phyloP scores from a whole-genome alignment of 495 filamentous ascomycete species.

The Talaromyces ruber region DNA sequence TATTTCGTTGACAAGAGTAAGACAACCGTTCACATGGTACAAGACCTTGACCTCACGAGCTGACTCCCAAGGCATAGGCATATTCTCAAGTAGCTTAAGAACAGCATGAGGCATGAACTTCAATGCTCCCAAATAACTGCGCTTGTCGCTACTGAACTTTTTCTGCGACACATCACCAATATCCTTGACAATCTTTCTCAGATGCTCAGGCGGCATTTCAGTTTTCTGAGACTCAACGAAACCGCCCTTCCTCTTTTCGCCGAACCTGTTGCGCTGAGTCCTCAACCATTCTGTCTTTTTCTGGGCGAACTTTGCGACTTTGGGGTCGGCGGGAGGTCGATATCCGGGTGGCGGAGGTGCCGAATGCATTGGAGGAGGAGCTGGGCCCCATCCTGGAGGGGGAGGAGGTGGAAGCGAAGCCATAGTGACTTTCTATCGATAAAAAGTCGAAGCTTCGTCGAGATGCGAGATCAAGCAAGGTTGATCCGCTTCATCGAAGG shows the following conservation, averaged over 20 bases:
- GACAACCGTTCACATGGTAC: conserved; percentile 96
- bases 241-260: conserved; percentile 92
- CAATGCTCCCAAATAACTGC: conserved; percentile 91
- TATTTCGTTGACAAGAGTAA: conserved; percentile 95
- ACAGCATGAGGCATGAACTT: conserved; percentile 99
- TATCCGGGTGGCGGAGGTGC: conserved; percentile 88
- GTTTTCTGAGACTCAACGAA: conserved; percentile 98
- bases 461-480: background rate
- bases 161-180: conserved; percentile 99
- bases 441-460: conserved; percentile 7
- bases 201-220: conserved; percentile 97
- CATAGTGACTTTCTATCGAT: conserved; percentile 47
- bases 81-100: conserved; percentile 96
- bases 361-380: conserved; percentile 63
- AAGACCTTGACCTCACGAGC: conserved; percentile 92
- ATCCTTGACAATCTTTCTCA: conserved; percentile 96
- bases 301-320: conserved; percentile 88
- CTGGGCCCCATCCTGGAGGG: conserved; percentile 65
- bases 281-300: conserved; percentile 99
- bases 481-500: conserved; percentile 5
- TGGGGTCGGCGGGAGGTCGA: conserved; percentile 73
- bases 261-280: conserved; percentile 83
- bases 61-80: conserved; percentile 99
- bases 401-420: conserved; percentile 72
- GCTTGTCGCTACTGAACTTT: conserved; percentile 98